Base-by-base conservation (phyloP, 345 rosid genomes). In the Syzygium grande region DNA sequence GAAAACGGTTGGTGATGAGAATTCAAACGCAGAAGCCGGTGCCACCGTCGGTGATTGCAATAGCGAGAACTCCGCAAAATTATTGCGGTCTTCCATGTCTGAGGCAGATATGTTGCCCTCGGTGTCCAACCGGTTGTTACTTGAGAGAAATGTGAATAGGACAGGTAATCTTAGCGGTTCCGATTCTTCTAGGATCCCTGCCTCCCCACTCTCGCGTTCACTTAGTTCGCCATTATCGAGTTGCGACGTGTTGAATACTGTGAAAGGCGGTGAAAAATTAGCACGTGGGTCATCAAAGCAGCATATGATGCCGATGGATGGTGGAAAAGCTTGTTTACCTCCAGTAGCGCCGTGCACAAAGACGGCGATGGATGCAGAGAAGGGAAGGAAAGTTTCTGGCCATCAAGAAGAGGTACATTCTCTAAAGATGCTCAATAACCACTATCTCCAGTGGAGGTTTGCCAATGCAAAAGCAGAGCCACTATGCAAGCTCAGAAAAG, bases 371-470 rank as follows among this genome's bases (percentile, higher is more conserved):
- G 94, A 92, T 86, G 85, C 87, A 5, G 96, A 90, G 88, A 94
- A 90, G 85, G 88, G 89, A 22, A 94, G 85, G 92, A 95, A 93
- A 88, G 90, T 65, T 88, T 89, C 89, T 16, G 85, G 87, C 17
- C 97, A 92, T 58, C 96, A 94, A 88, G 94, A 93, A 23, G 98
- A 96, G 86, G 86, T 89, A 7, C 96, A 96, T 25, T 89, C 93
- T 79, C 89, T 97, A 53, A 95, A 89, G 86, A 84, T 96, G 92
- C 92, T 96, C 27, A 93, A 96, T 78, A 95, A 94, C 68, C 94
- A 92, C 25, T 89, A 92, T 87, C 89, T 97, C 88, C 98, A 94
- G 88, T 97, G 98, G 99, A 93, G 90, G 90, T 95, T 90, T 63
- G 96, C 94, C 25, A 97, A 96, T 30, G 96, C 97, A 4, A 96